Base-by-base conservation (phyloP, 306 rosid species). In the Gynostemma pentaphyllum region DNA sequence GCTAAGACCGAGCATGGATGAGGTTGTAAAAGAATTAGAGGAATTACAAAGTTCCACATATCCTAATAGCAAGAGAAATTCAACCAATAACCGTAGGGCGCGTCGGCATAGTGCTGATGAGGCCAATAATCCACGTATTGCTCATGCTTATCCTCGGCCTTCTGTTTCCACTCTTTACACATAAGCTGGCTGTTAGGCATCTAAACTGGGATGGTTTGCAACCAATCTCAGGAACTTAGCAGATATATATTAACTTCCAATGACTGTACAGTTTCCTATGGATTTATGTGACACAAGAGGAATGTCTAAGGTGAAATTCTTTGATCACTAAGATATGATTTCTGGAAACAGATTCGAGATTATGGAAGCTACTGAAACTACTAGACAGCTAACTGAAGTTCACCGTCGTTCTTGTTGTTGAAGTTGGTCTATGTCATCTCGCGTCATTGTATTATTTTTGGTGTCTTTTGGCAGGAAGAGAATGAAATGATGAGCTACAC, bases 21-120 rank as follows among this genome's bases (percentile, higher is more conserved):
- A 80, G 32, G 76, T 82, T 64, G 88, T 79, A 45, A 46, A 51
- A 40, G 23, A 40, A 46, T 74, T 85, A 62, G 85, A 85, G 72
- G 63, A 75, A 70, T 72, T 85, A 3, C 85, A 75, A 49, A 70
- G 69, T 45, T 72, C 73, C 4, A 50, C 28, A n/a, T 53, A 62
- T 11, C 74, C 29, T 48, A 63, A 27, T 45, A 65, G 46, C 68
- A 48, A 48, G 19, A 75, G 68, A 69, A 66, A 68, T 49, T 59
- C 68, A 4, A 64, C 29, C 50, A 64, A 64, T 24, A 37, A 45
- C 4, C 22, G 59, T 15, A 79, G 80, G 57, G 45, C 68, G 30
- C 88, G 96, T 14, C 74, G 96, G 74, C 78, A 57, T 70, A 92
- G 95, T 64, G 81, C 87, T 14, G 87, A 72, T 13, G 80, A 79